Conservation (phyloP, 805 yeast species). For the Wickerhamiella australiensis region DNA sequence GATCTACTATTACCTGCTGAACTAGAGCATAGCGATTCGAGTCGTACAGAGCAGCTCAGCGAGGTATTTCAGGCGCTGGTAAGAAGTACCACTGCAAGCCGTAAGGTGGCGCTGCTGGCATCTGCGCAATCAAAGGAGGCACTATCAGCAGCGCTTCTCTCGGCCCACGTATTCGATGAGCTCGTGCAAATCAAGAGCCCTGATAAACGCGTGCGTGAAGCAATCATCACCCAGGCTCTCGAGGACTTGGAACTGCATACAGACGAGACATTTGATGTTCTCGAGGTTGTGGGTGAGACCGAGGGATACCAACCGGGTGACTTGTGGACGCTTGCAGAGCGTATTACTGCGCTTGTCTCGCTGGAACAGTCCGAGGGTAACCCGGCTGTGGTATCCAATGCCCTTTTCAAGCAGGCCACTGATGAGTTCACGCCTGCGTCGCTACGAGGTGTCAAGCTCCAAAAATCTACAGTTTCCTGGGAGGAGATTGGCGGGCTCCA, state of each 20-base stretch:
- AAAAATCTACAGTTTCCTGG: conserved; percentile 70
- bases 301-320: conserved; percentile 89
- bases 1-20: conserved; percentile 64
- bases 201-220: conserved; percentile 44
- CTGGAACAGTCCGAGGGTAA: conserved; percentile 3
- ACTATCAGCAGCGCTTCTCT: conserved; percentile 47
- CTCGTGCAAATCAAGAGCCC: conserved; percentile 55
- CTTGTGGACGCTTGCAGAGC: conserved; percentile 54
- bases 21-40: conserved; percentile 45
- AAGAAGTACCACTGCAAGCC: conserved; percentile 29
- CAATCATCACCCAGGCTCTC: conserved; percentile 37
- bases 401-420: conserved; percentile 45
- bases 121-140: conserved; percentile 54
- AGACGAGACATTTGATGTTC: conserved; percentile 34
- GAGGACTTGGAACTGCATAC: conserved; percentile 26
- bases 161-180: conserved; percentile 60
- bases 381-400: conserved; percentile 13
- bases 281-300: conserved; percentile 51
- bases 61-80: conserved; percentile 45
- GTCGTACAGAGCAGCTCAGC: conserved; percentile 50
- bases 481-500: conserved; percentile 76
- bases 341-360: conserved; percentile 29
- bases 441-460: conserved; percentile 73
- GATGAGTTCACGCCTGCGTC: conserved; percentile 66
- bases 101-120: conserved; percentile 46